Evolutionary conservation across 192 early-diverging fungal species (phyloP), one percentile per base, ranked within the genome.

Genomic region (Backusella psychrophila): DNA sequence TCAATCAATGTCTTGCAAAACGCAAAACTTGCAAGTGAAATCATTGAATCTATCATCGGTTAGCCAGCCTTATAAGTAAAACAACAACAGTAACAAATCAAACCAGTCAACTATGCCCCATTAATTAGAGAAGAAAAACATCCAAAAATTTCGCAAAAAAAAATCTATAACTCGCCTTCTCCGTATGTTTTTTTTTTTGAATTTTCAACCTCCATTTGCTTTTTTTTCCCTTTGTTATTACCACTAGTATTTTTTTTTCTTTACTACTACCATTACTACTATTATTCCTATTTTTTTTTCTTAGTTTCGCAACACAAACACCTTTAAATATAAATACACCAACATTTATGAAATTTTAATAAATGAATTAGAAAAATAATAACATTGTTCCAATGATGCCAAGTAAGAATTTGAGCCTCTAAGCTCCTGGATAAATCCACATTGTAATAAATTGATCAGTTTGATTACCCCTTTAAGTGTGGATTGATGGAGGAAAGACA

Each of bases 1-100:
- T 74, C 81, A 17, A 83, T 81, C 14, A 85, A 81, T 69, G 80
- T 85, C 31, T 76, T 82, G 23, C 87, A 86, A 79, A 81, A 89
- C 68, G 85, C 88, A 4, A 69, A 80, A 59, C 74, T 86, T 31
- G 85, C 87, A 42, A 85, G 86, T 73, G 82, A 87, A 71, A 77
- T 89, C 6, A 85, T 89, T 63, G 80, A 87, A 77, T 72, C 77
- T 74, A 87, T 89, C 65, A 89, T 87, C 31, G 76, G 73, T 23
- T 81, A 81, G 41, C n/a, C 59, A 33, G 3, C 41, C 15, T 31
- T 46, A 71, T 59, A 59, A 59, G 53, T 59, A 59, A 59, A 59
- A 23, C 53, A 59, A 59, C 53, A 59, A 9, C 53, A 59, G 52
- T 21, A 56, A 56, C 19, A 56, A 56, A 21, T 11, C 53, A 56